Base-by-base conservation (phyloP, 352 stramenopile genomes). In the Phytophthora pinifolia region DNA sequence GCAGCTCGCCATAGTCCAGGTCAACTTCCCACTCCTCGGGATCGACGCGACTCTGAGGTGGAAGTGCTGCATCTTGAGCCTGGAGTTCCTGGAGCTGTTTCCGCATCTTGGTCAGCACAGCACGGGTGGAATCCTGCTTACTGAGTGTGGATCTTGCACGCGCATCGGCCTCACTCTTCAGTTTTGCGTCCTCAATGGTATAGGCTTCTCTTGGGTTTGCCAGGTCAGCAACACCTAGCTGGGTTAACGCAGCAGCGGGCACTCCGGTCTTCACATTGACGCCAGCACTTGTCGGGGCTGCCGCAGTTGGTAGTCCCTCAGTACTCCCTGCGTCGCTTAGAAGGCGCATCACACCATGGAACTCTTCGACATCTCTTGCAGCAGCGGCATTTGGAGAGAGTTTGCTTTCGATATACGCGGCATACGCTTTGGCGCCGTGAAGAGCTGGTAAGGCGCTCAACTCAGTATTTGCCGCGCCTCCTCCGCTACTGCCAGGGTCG, bases 171-270 rank as follows among this genome's bases (percentile, higher is more conserved):
- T 98, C 91, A 35, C 82, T 94, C 58, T 97, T 93, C 7, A 94
- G 70, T 50, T 96, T 96, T 35, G 84, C 88, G 15, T 97, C 88
- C 65, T 98, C 83, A 50, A 98, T 97, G 35, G 85, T 97, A 68
- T 97, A 98, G 9, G 83, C 83, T 25, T 83, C 73, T 14, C 63
- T 58, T 3, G 79, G 67, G 54, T 92, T 88, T 9, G 57, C 44
- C n/a, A 97, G 61, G 36, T 97, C 89, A 1, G 74, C 49, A 20
- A 78, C 75, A 45, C 93, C 76, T 3, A 86, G 42, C 18, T 83
- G 34, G 7, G 49, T 39, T 25, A 70, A 51, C 14, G 32, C 51
- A 32, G 54, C 27, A 6, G 46, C 43, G 0, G 62, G 44, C 4
- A 79, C 46, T 37, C 59, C 42, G 44, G 22, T 67, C 47, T 50